Percentiles rank a stretch among this genome's conserved stretches.
Conservation (phyloP, 1,284 basidiomycete genomes). For the Fistulinella staudtii region DNA sequence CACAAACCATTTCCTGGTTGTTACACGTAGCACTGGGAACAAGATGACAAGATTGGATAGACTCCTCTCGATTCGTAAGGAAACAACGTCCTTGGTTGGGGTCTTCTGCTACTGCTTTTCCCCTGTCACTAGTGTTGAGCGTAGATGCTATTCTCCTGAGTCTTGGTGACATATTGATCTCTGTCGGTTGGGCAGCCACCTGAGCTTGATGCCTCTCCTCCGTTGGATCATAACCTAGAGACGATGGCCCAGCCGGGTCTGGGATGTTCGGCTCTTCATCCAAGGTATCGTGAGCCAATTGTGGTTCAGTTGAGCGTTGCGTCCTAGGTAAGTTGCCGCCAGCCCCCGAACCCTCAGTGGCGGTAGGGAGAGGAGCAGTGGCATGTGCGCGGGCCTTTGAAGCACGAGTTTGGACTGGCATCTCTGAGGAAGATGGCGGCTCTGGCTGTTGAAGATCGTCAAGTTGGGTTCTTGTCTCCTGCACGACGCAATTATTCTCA, state of each 20-base stretch:
- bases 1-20: not conserved
- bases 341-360: too few species aligned
- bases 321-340: too few species aligned
- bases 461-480: too few species aligned
- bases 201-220: not conserved
- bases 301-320: too few species aligned
- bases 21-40: not conserved
- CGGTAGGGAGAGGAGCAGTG: too few species aligned
- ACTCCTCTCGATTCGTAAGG: not conserved
- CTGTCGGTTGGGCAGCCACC: not conserved
- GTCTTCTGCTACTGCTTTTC: not conserved
- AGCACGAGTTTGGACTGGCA: too few species aligned
- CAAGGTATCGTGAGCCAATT: too few species aligned
- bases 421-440: too few species aligned
- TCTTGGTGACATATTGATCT: not conserved
- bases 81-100: not conserved
- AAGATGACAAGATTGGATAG: not conserved
- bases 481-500: too few species aligned
- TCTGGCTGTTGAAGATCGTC: too few species aligned
- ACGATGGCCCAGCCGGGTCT: not conserved
- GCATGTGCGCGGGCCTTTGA: too few species aligned
- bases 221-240: not conserved
- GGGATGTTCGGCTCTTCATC: too few species aligned
- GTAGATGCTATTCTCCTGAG: not conserved
- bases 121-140: not conserved